Evolutionary conservation across 306 rosid species (phyloP), one percentile per base, ranked within the genome.

Genomic region (Vigna radiata): DNA sequence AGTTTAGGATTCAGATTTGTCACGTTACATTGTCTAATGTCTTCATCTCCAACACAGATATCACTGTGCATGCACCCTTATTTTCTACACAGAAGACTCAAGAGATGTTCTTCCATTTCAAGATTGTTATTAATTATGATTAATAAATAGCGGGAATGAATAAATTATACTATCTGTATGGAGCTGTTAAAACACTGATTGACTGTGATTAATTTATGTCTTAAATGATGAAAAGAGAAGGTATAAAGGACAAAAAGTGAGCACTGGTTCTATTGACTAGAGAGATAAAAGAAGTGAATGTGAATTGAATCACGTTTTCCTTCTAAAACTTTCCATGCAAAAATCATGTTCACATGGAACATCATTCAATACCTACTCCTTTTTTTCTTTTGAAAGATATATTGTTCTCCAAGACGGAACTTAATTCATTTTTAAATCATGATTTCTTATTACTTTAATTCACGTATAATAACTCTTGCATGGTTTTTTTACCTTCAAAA

Each of bases 221-320:
- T 36, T 36, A 6, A 36, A 39, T 39, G 2, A 15, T 62, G 2
- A 8, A 29, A 61, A 14, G 44, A 31, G 21, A 61, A 61, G 43
- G 17, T 59, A 14, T 29, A n/a, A 33, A 11, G 3, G 23, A 37
- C 48, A 52, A 11, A 55, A 69, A 70, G 31, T 29, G 10, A 31
- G 17, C 6, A 25, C 2, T n/a, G n/a, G 2, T 0, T n/a, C 11
- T 29, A 25, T 39, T 73, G 68, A 73, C 61, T 36, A 36, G 41
- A 36, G 7, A 36, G 41, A 36, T 36, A 36, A 36, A 36, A 36
- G 41, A 36, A 36, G 1, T 54, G 2, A 27, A 54, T 54, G 7
- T 15, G 4, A 19, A 75, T 61, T 56, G 36, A 15, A 83, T 74
- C 88, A 80, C 79, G 74, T 36, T 83, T 85, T 71, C 49, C 5